Evolutionary conservation across 2,329 filamentous ascomycete genomes (phyloP).

Genomic region (Myriosclerotinia scirpicola): DNA sequence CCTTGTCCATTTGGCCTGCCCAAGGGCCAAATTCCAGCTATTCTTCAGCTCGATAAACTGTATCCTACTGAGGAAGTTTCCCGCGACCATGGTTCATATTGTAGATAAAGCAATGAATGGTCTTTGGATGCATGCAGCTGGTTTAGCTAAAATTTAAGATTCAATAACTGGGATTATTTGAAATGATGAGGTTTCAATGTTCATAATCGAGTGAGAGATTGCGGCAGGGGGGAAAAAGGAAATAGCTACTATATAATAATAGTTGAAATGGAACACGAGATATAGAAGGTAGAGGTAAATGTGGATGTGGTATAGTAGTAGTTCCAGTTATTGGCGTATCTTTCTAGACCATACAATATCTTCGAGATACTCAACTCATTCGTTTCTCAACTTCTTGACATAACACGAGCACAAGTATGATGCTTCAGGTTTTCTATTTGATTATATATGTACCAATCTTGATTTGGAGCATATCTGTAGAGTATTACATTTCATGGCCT

Average conservation of each 20-base stretch:
- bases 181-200: background rate
- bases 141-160: background rate
- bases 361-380: background rate
- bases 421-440: too few relatives aligned
- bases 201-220: background rate
- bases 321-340: background rate
- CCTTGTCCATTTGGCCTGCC: background rate
- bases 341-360: background rate
- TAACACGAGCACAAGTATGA: too few relatives aligned
- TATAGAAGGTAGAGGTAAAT: background rate
- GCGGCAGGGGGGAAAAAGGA: too few relatives aligned
- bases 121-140: background rate
- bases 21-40: background rate
- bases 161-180: background rate
- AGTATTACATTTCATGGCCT: too few relatives aligned
- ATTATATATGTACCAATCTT: too few relatives aligned
- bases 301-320: too few relatives aligned
- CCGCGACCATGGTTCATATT: background rate
- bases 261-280: background rate
- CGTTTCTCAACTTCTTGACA: too few relatives aligned
- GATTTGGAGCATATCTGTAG: too few relatives aligned
- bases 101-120: background rate
- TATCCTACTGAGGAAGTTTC: fast-evolving
- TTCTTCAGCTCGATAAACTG: background rate
- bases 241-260: background rate